Conservation (phyloP, 257 asterid genomes). For the Solanum bulbocastanum region DNA sequence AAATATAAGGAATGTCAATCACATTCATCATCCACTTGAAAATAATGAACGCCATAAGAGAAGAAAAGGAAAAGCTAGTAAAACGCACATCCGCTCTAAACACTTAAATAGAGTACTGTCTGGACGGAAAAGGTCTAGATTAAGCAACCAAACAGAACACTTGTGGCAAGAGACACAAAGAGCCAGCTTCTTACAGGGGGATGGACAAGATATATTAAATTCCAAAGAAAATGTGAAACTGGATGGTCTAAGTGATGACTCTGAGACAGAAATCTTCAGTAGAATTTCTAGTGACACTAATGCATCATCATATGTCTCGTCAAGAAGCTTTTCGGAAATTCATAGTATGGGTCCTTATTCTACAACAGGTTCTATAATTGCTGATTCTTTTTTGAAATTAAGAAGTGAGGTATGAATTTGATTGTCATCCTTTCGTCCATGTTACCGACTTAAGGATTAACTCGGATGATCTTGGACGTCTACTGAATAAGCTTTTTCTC, state of each 20-base stretch:
- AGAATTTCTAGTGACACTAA: constrained; percentile 52
- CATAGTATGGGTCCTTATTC: constrained; percentile 43
- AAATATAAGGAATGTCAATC: constrained; percentile 40
- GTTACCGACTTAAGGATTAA: background rate
- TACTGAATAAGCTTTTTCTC: constrained; percentile 1
- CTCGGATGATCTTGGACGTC: background rate
- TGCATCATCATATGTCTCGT: constrained; percentile 61
- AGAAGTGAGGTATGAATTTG: constrained; percentile 73
- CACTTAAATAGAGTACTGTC: constrained; percentile 34
- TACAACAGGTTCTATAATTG: constrained; percentile 48
- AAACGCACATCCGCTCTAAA: constrained; percentile 33
- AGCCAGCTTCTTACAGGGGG: constrained; percentile 56
- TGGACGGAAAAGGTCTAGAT: constrained; percentile 53
- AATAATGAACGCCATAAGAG: constrained; percentile 35
- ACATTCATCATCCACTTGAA: constrained; percentile 27
- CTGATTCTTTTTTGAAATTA: constrained; percentile 56
- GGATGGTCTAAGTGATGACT: constrained; percentile 70
- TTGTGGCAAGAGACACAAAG: constrained; percentile 83
- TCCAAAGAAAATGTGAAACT: constrained; percentile 27
- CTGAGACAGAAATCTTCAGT: constrained; percentile 49
- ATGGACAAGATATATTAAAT: constrained; percentile 54
- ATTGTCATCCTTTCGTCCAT: background rate
- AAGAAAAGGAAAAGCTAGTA: constrained; percentile 20
- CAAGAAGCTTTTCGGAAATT: constrained; percentile 51
- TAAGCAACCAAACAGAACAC: constrained; percentile 38